phyloP scores from a whole-genome alignment of 2,329 filamentous ascomycete genomes.

The Boeremia exigua region DNA sequence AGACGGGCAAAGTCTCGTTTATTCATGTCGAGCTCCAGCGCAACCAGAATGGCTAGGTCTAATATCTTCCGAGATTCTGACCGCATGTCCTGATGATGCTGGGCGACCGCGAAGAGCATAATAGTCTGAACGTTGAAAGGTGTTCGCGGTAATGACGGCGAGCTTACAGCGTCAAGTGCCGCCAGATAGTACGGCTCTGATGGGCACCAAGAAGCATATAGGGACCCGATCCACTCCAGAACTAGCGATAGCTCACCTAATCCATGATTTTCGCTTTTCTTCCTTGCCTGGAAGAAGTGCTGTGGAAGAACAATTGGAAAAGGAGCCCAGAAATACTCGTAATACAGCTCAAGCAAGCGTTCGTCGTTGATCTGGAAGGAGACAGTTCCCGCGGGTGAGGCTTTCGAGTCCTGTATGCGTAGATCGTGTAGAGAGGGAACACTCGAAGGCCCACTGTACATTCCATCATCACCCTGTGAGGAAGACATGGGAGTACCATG shows the following conservation, averaged over 20 bases:
- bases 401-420: constrained; percentile 7
- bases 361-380: constrained; percentile 35
- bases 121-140: constrained; percentile 75
- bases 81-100: constrained; percentile 80
- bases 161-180: constrained; percentile 29
- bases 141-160: constrained; percentile 26
- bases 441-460: background rate
- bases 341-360: constrained; percentile 40
- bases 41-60: constrained; percentile 69
- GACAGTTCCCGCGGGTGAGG: constrained; percentile 3
- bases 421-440: constrained; percentile 6
- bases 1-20: constrained; percentile 68
- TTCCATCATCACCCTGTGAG: constrained; percentile 1
- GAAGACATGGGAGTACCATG: constrained; percentile 4
- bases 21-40: constrained; percentile 80
- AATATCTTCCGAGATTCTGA: constrained; percentile 70
- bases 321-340: constrained; percentile 57
- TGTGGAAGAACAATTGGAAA: constrained; percentile 62
- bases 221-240: constrained; percentile 40
- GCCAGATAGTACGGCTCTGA: constrained; percentile 35
- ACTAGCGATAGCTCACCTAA: constrained; percentile 34
- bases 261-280: constrained; percentile 23
- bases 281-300: constrained; percentile 43
- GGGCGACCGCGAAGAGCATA: constrained; percentile 74
- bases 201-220: constrained; percentile 42